Conservation (phyloP, 2,329 filamentous ascomycete species). For the Trichoderma pleuroti region DNA sequence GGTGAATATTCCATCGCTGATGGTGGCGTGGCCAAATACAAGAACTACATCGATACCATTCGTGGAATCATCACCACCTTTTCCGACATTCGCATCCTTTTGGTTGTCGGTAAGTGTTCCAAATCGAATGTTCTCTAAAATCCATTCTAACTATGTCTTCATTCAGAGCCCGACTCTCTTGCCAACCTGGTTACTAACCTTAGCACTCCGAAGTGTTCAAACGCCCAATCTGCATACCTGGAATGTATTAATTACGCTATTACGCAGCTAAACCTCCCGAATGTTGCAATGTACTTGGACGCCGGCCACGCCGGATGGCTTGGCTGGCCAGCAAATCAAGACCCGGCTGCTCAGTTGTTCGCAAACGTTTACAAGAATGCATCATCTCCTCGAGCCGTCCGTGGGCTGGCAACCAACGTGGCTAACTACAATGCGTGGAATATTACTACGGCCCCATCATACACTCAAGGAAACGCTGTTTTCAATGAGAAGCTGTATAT, state of each 20-base stretch:
- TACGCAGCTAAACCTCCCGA: not conserved
- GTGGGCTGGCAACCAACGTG: slow-evolving; percentile 4
- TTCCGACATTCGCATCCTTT: not conserved
- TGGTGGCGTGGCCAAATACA: not conserved
- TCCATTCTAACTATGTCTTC: not conserved
- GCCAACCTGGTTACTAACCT: slow-evolving; percentile 6
- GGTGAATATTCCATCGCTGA: slow-evolving; percentile 5
- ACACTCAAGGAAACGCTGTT: slow-evolving; percentile 7
- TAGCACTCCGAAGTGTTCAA: not conserved
- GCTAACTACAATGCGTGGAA: slow-evolving; percentile 11
- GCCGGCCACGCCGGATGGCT: slow-evolving; percentile 9
- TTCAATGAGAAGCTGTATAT: slow-evolving; percentile 5
- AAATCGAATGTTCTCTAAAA: too few species aligned
- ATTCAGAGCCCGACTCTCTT: slow-evolving; percentile 6
- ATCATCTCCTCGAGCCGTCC: not conserved
- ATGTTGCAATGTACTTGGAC: slow-evolving; percentile 5
- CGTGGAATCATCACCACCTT: not conserved
- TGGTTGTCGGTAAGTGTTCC: not conserved
- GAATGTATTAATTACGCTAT: slow-evolving; percentile 6
- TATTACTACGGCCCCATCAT: not conserved
- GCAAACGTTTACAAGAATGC: slow-evolving; percentile 8
- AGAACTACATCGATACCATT: slow-evolving; percentile 9
- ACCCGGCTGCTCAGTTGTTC: slow-evolving; percentile 1
- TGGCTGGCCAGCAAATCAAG: slow-evolving; percentile 5
- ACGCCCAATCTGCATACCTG: slow-evolving; percentile 3